Percentiles rank a stretch among this genome's conserved stretches.
phyloP scores from a whole-genome alignment of 73 alveolate genomes.

The Paramecium caudatum region DNA sequence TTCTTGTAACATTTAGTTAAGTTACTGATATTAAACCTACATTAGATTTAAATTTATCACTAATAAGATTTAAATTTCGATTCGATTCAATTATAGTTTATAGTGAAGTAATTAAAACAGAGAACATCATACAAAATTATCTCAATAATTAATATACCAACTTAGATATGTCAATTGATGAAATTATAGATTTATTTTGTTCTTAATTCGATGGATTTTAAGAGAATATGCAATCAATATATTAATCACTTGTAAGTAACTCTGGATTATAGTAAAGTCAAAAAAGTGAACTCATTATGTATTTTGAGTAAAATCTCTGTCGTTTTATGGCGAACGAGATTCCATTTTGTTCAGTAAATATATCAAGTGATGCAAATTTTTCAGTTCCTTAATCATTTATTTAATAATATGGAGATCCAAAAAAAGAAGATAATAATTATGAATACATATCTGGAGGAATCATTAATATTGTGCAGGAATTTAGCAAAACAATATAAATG shows the following conservation, averaged over 20 bases:
- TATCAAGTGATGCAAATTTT: not conserved
- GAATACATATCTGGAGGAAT: constrained; percentile 52
- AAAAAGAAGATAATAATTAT: constrained; percentile 35
- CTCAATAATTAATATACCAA: not conserved
- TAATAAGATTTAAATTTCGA: constrained; percentile 49
- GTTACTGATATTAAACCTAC: constrained; percentile 58
- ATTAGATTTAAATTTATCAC: constrained; percentile 15
- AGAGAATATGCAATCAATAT: constrained; percentile 1
- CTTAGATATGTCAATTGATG: constrained; percentile 12
- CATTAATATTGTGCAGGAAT: constrained; percentile 4
- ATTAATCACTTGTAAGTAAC: constrained; percentile 20
- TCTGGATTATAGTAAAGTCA: constrained; percentile 17
- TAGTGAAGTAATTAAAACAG: constrained; percentile 27
- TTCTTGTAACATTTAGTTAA: constrained; percentile 28
- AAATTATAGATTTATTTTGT: not conserved
- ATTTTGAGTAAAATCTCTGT: constrained; percentile 43
- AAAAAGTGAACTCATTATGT: constrained; percentile 21
- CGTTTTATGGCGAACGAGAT: not conserved
- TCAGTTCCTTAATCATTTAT: constrained; percentile 19
- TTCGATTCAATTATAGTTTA: constrained; percentile 51
- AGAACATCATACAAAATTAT: not conserved
- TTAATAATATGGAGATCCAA: constrained; percentile 52
- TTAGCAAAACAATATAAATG: constrained; percentile 12
- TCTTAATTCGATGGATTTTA: constrained; percentile 25
- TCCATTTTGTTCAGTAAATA: constrained; percentile 33